A percentile compares a stretch with the other conserved stretches of the same genome.
Conservation (phyloP, 129 eudicot species). For the Flaveria sonorensis region DNA sequence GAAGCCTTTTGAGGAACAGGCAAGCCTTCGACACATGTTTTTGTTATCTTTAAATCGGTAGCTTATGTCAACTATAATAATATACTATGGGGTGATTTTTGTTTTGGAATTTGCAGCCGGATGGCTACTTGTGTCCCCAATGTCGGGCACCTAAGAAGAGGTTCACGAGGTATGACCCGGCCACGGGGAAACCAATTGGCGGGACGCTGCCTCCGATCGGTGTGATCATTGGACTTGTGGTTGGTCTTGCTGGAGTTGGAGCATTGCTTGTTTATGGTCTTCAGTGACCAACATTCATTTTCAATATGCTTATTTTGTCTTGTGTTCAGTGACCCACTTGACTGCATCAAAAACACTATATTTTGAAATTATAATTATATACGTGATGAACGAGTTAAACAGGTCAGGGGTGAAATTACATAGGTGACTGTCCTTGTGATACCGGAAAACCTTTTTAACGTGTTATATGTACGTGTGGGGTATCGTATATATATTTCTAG, state of each 20-base stretch:
- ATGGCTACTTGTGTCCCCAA: constrained; percentile 86
- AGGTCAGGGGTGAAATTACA: too few relatives aligned
- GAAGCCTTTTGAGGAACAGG: constrained; percentile 97
- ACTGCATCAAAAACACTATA: constrained; percentile 9
- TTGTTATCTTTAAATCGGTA: not conserved
- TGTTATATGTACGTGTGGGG: too few relatives aligned
- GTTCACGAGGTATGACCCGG: constrained; percentile 76
- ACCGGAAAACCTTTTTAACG: too few relatives aligned
- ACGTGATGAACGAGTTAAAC: not conserved
- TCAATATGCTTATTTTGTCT: constrained; percentile 15
- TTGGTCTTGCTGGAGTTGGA: constrained; percentile 90
- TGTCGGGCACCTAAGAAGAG: constrained; percentile 99
- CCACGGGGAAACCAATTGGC: constrained; percentile 72
- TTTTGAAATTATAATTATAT: not conserved
- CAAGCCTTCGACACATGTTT: constrained; percentile 38
- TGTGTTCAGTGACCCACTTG: constrained; percentile 5
- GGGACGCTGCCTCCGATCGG: constrained; percentile 86
- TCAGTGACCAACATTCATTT: constrained; percentile 47
- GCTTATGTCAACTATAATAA: not conserved
- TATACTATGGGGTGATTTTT: constrained; percentile 4
- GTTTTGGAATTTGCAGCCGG: constrained; percentile 59
- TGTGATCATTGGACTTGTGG: constrained; percentile 82
- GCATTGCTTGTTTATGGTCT: constrained; percentile 95
- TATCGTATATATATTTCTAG: too few relatives aligned
- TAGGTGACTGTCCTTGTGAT: too few relatives aligned